Evolutionary conservation across 495 filamentous ascomycete species (phyloP).

Genomic region (Pyrenopolyporus hunteri): DNA sequence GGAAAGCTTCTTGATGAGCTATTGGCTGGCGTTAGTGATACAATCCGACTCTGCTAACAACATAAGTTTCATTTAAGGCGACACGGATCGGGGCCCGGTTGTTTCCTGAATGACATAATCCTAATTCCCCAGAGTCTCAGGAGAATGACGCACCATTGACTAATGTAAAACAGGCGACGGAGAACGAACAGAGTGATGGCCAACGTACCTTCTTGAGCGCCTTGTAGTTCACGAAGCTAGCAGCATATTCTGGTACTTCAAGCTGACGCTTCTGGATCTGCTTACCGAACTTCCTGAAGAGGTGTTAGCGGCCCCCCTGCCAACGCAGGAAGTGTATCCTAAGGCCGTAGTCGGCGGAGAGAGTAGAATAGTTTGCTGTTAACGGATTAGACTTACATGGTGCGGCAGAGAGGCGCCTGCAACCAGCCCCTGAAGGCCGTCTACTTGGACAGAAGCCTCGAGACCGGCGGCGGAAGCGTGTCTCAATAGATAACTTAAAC

Average conservation of each 20-base stretch:
- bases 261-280: constrained; percentile 98
- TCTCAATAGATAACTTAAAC: constrained; percentile 20
- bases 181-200: not conserved
- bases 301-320: constrained; percentile 19
- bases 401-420: constrained; percentile 37
- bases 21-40: constrained; percentile 43
- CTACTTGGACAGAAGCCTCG: constrained; percentile 26
- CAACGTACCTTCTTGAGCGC: constrained; percentile 88
- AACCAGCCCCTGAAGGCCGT: constrained; percentile 35
- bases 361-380: not conserved
- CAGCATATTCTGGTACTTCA: constrained; percentile 98
- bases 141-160: constrained; percentile 6
- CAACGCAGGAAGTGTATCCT: not conserved
- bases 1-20: constrained; percentile 98
- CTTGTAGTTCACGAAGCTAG: constrained; percentile 99
- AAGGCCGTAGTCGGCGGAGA: not conserved
- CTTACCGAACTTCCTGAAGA: constrained; percentile 96
- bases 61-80: constrained; percentile 23
- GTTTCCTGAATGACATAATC: constrained; percentile 1
- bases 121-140: not conserved
- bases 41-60: constrained; percentile 29
- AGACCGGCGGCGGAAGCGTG: constrained; percentile 6
- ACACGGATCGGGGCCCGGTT: constrained; percentile 17
- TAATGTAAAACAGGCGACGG: constrained; percentile 6
- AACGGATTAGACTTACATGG: constrained; percentile 40